Evolutionary conservation across 176 grass and related monocot species (phyloP).

Genomic region (Saccharum officinarum): DNA sequence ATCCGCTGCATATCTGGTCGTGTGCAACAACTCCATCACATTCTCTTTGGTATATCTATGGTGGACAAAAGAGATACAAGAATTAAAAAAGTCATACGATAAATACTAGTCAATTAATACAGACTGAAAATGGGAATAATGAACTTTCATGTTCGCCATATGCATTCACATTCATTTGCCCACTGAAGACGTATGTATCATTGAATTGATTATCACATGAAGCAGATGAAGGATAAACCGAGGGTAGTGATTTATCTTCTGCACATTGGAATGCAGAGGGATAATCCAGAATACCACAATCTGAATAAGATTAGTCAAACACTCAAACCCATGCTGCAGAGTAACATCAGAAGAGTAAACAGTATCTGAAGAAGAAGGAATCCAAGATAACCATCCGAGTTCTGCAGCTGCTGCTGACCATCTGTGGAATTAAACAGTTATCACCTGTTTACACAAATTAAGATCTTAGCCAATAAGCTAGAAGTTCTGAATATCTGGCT

Average conservation of each 20-base stretch:
- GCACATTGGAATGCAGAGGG: conserved; percentile 33
- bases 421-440: no score
- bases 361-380: no score
- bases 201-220: conserved; percentile 37
- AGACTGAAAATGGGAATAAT: no score
- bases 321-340: conserved; percentile 20
- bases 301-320: conserved; percentile 47
- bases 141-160: no score
- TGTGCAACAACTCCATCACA: conserved; percentile 45
- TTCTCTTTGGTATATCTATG: conserved; percentile 56
- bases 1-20: conserved; percentile 15
- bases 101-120: no score
- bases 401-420: no score
- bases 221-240: conserved; percentile 27
- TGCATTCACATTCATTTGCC: not conserved
- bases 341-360: not conserved
- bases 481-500: not conserved
- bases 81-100: no score
- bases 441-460: no score
- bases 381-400: no score
- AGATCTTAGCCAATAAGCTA: no score
- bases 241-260: conserved; percentile 40
- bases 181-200: conserved; percentile 35
- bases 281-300: conserved; percentile 53
- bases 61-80: no score